Evolutionary conservation across 306 rosid genomes (phyloP).

Genomic region (cucumber (Cucumis sativus)): DNA sequence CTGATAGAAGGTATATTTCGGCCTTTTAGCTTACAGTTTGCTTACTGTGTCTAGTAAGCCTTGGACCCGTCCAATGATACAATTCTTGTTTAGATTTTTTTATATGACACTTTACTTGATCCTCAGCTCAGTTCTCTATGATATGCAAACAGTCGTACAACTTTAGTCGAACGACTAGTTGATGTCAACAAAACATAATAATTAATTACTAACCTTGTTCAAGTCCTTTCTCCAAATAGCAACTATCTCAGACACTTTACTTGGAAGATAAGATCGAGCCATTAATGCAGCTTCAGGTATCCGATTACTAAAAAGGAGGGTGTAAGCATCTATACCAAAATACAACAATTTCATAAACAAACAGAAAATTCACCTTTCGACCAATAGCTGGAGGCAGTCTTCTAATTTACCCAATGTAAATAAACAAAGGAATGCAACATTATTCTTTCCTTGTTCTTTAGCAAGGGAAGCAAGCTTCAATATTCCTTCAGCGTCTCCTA

Average conservation of each 20-base stretch:
- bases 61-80: background rate
- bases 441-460: constrained; percentile 97
- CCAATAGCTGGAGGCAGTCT: constrained; percentile 88
- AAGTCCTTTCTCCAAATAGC: constrained; percentile 89
- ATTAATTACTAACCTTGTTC: constrained; percentile 50
- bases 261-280: constrained; percentile 98
- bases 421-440: constrained; percentile 90
- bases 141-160: background rate
- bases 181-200: background rate
- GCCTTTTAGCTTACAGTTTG: background rate
- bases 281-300: constrained; percentile 98
- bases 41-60: background rate
- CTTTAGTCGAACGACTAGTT: background rate
- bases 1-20: background rate
- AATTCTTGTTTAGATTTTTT: background rate
- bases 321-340: background rate
- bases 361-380: constrained; percentile 57
- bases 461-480: constrained; percentile 77
- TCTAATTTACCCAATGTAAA: constrained; percentile 93
- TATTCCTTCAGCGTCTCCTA: constrained; percentile 95
- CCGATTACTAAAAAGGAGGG: constrained; percentile 51
- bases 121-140: background rate
- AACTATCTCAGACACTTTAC: constrained; percentile 90
- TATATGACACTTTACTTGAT: background rate
- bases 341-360: background rate